These are phyloP conservation scores for Elymus sibiricus DNA, from an alignment of 176 grass and related monocot genomes.

Conservation along the genomic window DNA sequence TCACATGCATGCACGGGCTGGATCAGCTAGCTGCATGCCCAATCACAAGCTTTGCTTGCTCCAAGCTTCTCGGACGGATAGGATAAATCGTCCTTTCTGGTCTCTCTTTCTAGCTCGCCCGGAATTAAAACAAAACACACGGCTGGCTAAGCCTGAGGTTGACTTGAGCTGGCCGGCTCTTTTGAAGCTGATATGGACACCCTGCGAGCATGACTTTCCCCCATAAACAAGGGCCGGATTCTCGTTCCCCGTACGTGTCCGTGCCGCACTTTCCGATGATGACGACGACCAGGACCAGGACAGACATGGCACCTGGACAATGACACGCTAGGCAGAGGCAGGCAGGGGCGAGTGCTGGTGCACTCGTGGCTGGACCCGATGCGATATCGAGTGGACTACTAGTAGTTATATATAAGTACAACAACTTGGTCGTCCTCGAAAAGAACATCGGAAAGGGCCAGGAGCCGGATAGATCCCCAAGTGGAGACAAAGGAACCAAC, in stretches of 20 bases:
- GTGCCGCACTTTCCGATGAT: background rate
- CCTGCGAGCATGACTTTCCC: background rate
- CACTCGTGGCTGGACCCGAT: background rate
- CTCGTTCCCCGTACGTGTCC: background rate
- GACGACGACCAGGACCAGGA: background rate
- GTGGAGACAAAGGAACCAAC: background rate
- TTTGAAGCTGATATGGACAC: background rate
- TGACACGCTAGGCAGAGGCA: background rate
- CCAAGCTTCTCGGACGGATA: conserved; percentile 21
- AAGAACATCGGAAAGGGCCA: conserved; percentile 37
- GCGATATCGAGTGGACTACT: background rate
- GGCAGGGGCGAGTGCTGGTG: background rate
- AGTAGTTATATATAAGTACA: background rate
- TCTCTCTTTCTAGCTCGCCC: background rate
- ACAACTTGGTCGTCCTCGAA: conserved; percentile 21
- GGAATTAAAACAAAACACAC: background rate
- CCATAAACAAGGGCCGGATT: conserved; percentile 4
- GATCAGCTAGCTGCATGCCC: background rate
- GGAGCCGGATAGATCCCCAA: background rate
- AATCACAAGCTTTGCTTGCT: conserved; percentile 3
- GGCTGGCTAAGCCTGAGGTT: background rate
- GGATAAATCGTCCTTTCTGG: conserved; percentile 20
- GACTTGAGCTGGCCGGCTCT: background rate
- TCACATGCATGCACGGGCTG: background rate
- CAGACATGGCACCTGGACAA: background rate